Conservation (phyloP, 495 filamentous ascomycete species). For the Gamarada debralockiae region DNA sequence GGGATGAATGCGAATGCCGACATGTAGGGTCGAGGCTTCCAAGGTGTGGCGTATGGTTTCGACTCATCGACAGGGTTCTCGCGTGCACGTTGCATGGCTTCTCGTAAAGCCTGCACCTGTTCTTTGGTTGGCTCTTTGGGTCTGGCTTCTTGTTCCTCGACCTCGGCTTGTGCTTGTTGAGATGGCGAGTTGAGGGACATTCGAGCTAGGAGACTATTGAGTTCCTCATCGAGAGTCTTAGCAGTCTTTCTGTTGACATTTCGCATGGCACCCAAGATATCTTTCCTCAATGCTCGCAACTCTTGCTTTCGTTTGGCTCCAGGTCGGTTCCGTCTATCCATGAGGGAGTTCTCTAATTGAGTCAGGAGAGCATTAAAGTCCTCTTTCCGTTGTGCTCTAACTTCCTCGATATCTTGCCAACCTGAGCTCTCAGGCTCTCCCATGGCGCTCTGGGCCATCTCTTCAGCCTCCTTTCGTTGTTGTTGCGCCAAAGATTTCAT, state of each 20-base stretch:
- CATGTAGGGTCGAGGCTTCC: slow-evolving; percentile 86
- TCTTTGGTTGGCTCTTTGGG: slow-evolving; percentile 11
- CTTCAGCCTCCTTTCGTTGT: not conserved
- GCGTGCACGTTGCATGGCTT: not conserved
- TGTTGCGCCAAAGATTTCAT: slow-evolving; percentile 2
- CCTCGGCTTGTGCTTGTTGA: not conserved
- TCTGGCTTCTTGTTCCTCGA: not conserved
- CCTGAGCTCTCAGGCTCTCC: slow-evolving; percentile 1
- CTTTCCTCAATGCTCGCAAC: slow-evolving; percentile 52
- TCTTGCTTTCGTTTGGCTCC: slow-evolving; percentile 60
- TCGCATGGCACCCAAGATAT: slow-evolving; percentile 50
- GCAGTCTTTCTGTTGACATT: slow-evolving; percentile 37
- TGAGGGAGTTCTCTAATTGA: slow-evolving; percentile 49
- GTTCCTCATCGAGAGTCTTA: slow-evolving; percentile 33
- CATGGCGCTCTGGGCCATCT: not conserved
- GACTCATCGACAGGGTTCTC: slow-evolving; percentile 55
- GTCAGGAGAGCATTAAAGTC: slow-evolving; percentile 48
- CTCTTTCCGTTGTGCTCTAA: slow-evolving; percentile 20
- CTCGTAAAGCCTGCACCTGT: slow-evolving; percentile 18
- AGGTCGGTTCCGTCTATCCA: slow-evolving; percentile 36
- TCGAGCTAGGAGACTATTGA: slow-evolving; percentile 25
- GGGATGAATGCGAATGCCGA: slow-evolving; percentile 91
- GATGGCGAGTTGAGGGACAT: not conserved
- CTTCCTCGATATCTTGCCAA: slow-evolving; percentile 1
- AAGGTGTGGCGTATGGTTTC: slow-evolving; percentile 89